Evolutionary conservation across 2,329 filamentous ascomycete genomes (phyloP).

Genomic region (Rosellinia necatrix): DNA sequence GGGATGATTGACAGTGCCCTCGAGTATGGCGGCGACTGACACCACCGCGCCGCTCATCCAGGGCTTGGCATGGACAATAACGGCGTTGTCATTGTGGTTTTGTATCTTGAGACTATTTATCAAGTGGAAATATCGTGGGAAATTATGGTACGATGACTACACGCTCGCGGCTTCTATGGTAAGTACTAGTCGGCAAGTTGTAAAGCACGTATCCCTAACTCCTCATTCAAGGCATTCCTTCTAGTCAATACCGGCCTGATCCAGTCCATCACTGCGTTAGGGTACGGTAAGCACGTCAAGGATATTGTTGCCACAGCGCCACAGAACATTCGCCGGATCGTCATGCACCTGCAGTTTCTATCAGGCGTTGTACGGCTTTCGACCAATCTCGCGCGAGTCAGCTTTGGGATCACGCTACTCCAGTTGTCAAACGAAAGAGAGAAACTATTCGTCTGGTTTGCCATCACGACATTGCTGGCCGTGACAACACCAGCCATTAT

Average conservation of each 20-base stretch:
- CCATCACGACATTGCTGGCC: too few relatives aligned
- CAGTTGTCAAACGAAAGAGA: not conserved
- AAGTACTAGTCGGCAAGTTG: not conserved
- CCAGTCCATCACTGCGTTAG: conserved; percentile 6
- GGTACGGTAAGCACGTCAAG: conserved; percentile 16
- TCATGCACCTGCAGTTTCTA: conserved; percentile 15
- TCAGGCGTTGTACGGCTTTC: conserved; percentile 17
- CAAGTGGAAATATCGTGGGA: conserved; percentile 22
- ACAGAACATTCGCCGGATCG: not conserved
- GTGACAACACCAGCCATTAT: too few relatives aligned
- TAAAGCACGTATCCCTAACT: not conserved
- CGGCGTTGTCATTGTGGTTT: conserved; percentile 8
- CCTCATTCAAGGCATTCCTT: conserved; percentile 7
- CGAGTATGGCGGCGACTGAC: conserved; percentile 16
- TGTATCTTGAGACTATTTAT: conserved; percentile 19
- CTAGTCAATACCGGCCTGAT: conserved; percentile 10
- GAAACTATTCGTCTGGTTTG: not conserved
- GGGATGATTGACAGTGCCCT: conserved; percentile 5
- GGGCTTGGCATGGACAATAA: conserved; percentile 15
- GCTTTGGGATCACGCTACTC: conserved; percentile 13
- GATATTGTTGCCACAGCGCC: conserved; percentile 1
- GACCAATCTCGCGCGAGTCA: conserved; percentile 15
- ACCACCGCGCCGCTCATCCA: conserved; percentile 15
- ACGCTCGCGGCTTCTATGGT: conserved; percentile 15
- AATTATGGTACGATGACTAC: conserved; percentile 25